Percentiles rank a stretch among this genome's conserved stretches.
phyloP scores from a whole-genome alignment of 78 protist genomes.

The Creolimax fragrantissima region DNA sequence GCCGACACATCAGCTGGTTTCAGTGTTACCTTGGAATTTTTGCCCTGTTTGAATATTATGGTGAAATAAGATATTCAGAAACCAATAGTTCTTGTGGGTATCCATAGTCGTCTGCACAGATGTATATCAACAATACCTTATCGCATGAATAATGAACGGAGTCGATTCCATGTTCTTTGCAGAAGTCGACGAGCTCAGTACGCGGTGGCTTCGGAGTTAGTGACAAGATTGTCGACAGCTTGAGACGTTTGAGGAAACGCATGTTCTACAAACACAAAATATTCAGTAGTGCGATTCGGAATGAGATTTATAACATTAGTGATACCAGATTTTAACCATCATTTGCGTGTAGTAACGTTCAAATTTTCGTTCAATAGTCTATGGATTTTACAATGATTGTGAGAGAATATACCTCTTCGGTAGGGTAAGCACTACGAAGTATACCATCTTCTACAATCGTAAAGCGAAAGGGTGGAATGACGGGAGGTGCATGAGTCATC shows the following conservation, averaged over 20 bases:
- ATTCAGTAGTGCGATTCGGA: too few species aligned
- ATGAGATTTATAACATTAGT: too few species aligned
- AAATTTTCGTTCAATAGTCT: neutral
- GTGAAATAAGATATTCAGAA: too few species aligned
- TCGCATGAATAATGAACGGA: neutral
- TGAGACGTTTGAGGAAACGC: neutral
- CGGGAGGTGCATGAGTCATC: neutral
- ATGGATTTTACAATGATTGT: neutral
- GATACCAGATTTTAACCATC: neutral
- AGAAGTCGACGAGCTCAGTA: neutral
- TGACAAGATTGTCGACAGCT: neutral
- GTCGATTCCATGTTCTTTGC: neutral
- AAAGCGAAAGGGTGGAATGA: neutral
- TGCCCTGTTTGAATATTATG: neutral
- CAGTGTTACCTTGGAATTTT: neutral
- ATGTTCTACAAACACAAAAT: neutral
- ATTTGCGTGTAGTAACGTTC: neutral
- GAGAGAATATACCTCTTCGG: neutral
- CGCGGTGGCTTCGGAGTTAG: neutral
- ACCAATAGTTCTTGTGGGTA: too few species aligned
- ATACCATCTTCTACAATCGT: neutral
- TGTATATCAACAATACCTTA: neutral
- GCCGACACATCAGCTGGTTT: neutral
- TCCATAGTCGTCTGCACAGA: neutral
- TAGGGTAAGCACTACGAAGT: neutral